phyloP scores from a whole-genome alignment of 768 basidiomycete genomes.

The Lentinula aciculospora region DNA sequence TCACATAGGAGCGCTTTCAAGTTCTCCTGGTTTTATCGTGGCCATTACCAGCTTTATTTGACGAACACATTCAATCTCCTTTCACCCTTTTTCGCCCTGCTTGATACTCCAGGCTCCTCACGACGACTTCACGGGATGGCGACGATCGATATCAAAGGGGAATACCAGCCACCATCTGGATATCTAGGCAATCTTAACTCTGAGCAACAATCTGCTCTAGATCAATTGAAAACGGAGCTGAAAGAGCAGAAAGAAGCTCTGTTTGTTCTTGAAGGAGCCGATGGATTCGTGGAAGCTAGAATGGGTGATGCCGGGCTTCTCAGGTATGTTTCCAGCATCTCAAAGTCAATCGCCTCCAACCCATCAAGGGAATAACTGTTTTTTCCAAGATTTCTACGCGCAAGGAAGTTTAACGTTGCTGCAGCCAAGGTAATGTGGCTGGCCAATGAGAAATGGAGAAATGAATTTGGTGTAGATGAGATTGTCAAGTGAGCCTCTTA shows the following conservation, averaged over 20 bases:
- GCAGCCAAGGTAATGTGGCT: constrained; percentile 84
- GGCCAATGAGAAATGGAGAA: constrained; percentile 83
- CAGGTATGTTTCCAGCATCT: constrained; percentile 35
- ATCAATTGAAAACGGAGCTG: constrained; percentile 61
- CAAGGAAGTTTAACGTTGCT: constrained; percentile 70
- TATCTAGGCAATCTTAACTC: constrained; percentile 69
- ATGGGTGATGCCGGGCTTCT: constrained; percentile 71
- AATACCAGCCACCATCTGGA: constrained; percentile 61
- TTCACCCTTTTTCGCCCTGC: neutral
- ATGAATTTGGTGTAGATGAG: constrained; percentile 77
- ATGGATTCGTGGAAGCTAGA: constrained; percentile 51
- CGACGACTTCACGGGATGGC: neutral
- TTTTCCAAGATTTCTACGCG: neutral
- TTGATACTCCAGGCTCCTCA: neutral
- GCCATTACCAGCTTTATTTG: no score
- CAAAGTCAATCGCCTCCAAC: constrained; percentile 60
- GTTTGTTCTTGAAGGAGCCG: constrained; percentile 33
- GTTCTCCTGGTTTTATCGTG: no score
- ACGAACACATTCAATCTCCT: no score
- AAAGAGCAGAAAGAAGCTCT: constrained; percentile 12
- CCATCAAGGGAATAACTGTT: neutral
- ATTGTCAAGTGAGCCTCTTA: constrained; percentile 24
- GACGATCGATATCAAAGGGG: neutral
- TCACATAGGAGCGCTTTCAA: no score
- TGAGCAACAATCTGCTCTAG: constrained; percentile 57